Evolutionary conservation across 352 stramenopile species (phyloP).

Genomic region (Phytophthora quininea): DNA sequence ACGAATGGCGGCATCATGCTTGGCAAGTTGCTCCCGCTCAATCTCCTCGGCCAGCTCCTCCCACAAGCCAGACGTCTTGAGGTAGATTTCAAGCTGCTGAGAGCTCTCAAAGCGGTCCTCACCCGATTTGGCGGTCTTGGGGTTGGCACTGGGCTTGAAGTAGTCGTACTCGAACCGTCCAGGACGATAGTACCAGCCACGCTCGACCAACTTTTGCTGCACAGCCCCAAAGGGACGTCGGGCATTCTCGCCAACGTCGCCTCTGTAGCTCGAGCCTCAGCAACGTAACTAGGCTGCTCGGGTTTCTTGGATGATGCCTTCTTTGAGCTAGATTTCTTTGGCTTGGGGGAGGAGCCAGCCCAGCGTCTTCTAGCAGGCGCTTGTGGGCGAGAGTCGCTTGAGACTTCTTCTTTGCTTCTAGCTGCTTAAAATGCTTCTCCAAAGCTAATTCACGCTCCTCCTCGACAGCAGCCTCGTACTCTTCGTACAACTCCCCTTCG

Average conservation of each 20-base stretch:
- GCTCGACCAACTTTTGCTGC: conserved; percentile 52
- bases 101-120: conserved; percentile 84
- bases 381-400: conserved; percentile 1
- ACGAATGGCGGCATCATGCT: conserved; percentile 7
- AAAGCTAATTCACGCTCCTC: conserved; percentile 57
- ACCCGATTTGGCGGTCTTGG: conserved; percentile 52
- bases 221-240: conserved; percentile 65
- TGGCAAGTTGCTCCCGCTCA: conserved; percentile 22
- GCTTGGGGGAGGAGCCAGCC: conserved; percentile 14
- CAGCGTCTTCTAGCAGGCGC: neutral
- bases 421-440: conserved; percentile 28
- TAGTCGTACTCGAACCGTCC: conserved; percentile 87
- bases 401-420: conserved; percentile 11
- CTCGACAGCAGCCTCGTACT: conserved; percentile 59
- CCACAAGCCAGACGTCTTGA: conserved; percentile 72
- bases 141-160: conserved; percentile 70
- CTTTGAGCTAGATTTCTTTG: conserved; percentile 32
- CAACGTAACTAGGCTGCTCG: conserved; percentile 33
- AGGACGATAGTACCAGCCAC: conserved; percentile 73
- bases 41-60: conserved; percentile 51
- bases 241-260: conserved; percentile 19
- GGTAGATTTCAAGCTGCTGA: conserved; percentile 66
- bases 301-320: neutral
- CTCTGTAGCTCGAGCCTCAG: conserved; percentile 31
- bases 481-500: conserved; percentile 54